A percentile compares a stretch with the other conserved stretches of the same genome.
Evolutionary conservation across 305 asterid species (phyloP).

Genomic region (Rubia tinctorum): DNA sequence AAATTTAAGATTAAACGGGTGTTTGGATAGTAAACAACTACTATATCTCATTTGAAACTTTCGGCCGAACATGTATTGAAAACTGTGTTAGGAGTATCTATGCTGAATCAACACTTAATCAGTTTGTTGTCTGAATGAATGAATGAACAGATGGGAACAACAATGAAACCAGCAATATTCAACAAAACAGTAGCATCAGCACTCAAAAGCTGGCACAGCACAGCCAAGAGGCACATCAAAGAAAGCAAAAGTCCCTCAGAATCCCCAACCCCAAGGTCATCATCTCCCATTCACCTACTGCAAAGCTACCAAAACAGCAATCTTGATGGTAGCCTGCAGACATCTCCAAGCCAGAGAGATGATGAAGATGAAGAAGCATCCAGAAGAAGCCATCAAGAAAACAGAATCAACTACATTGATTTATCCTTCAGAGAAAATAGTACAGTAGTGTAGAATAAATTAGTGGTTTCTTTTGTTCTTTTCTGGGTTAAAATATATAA

Average conservation of each 20-base stretch:
- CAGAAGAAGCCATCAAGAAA: slow-evolving; percentile 30
- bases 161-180: slow-evolving; percentile 89
- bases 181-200: slow-evolving; percentile 73
- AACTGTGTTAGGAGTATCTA: no score
- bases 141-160: slow-evolving; percentile 88
- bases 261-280: slow-evolving; percentile 27
- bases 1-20: no score
- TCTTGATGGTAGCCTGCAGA: slow-evolving; percentile 36
- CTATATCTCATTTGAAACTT: no score
- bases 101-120: background rate
- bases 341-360: slow-evolving; percentile 29
- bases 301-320: slow-evolving; percentile 28
- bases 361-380: slow-evolving; percentile 3
- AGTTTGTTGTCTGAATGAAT: background rate
- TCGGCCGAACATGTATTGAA: no score
- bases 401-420: slow-evolving; percentile 31
- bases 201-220: slow-evolving; percentile 75
- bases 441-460: background rate
- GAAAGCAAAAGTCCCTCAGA: background rate
- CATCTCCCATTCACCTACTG: slow-evolving; percentile 71
- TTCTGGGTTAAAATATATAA: background rate
- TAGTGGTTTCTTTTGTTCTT: background rate
- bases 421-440: slow-evolving; percentile 48
- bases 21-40: no score
- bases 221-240: slow-evolving; percentile 10